A percentile compares a stretch with the other conserved stretches of the same genome.
phyloP scores from a whole-genome alignment of 2,329 filamentous ascomycete species.

The Harringtonia aguacate region DNA sequence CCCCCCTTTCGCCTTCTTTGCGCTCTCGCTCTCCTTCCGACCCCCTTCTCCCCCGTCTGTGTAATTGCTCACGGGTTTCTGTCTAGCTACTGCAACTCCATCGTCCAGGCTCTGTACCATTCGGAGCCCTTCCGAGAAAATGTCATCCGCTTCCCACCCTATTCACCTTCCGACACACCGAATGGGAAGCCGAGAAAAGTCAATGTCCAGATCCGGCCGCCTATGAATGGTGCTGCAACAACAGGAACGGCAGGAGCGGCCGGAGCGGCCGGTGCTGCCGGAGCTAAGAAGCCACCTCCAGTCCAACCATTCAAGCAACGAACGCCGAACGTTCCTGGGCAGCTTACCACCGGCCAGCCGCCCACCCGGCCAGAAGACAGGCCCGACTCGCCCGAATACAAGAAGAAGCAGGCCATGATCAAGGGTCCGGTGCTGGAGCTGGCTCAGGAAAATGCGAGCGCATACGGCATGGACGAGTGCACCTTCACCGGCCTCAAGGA shows the following conservation, averaged over 20 bases:
- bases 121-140: conserved; percentile 88
- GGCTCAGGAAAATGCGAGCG: conserved; percentile 64
- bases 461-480: conserved; percentile 89
- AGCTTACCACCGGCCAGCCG: conserved; percentile 39
- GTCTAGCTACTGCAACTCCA: conserved; percentile 90
- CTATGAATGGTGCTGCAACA: conserved; percentile 30
- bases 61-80: neutral
- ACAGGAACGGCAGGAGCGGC: conserved; percentile 23
- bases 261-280: conserved; percentile 5
- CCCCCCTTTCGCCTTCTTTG: neutral
- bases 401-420: conserved; percentile 90
- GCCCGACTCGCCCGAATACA: conserved; percentile 89
- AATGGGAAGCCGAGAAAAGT: conserved; percentile 46
- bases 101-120: conserved; percentile 94
- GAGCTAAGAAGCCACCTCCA: conserved; percentile 38
- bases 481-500: conserved; percentile 93
- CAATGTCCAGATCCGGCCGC: conserved; percentile 49
- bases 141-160: conserved; percentile 79
- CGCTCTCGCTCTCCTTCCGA: no score
- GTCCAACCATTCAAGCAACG: conserved; percentile 47
- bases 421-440: conserved; percentile 81
- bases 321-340: conserved; percentile 41
- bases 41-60: no score
- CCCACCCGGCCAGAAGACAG: conserved; percentile 74
- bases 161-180: conserved; percentile 58